Percentiles rank a stretch among this genome's conserved stretches.
Evolutionary conservation across 1,139 yeast genomes (phyloP).

Genomic region (Tardiomyces blankii): DNA sequence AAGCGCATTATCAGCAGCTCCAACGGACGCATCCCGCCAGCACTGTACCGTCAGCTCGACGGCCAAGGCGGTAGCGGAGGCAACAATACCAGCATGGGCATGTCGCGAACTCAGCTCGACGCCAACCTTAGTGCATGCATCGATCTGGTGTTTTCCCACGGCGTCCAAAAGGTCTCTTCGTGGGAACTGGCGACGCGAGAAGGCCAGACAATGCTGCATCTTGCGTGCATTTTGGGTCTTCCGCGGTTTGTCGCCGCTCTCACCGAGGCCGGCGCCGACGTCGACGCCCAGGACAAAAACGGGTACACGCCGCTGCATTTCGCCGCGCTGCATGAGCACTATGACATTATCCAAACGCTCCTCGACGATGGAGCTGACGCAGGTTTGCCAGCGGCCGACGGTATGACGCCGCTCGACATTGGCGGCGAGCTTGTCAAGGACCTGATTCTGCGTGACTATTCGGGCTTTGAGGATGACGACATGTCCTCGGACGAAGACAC

Average conservation of each 20-base stretch:
- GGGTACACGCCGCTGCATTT: constrained; percentile 83
- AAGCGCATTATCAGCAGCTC: constrained; percentile 49
- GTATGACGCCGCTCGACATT: constrained; percentile 38
- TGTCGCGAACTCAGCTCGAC: constrained; percentile 11
- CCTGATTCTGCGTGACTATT: constrained; percentile 17
- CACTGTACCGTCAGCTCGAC: background rate
- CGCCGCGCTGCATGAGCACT: constrained; percentile 67
- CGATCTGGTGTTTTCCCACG: constrained; percentile 13
- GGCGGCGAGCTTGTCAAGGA: constrained; percentile 47
- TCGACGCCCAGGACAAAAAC: constrained; percentile 63
- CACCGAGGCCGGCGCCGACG: constrained; percentile 67
- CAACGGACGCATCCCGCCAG: background rate
- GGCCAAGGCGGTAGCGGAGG: background rate
- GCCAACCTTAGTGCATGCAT: constrained; percentile 18
- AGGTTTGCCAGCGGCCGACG: constrained; percentile 44
- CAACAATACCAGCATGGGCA: background rate
- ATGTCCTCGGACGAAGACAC: background rate
- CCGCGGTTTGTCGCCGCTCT: constrained; percentile 48
- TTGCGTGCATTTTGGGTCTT: constrained; percentile 71
- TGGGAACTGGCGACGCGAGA: constrained; percentile 71
- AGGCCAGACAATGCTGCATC: constrained; percentile 81
- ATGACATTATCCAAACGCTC: constrained; percentile 46
- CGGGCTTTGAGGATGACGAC: constrained; percentile 16
- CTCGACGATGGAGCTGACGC: constrained; percentile 50
- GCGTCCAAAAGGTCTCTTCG: constrained; percentile 34